Percentiles rank a stretch among this genome's conserved stretches.
Evolutionary conservation across 2,329 filamentous ascomycete genomes (phyloP).

Genomic region (Penicillium sp.): DNA sequence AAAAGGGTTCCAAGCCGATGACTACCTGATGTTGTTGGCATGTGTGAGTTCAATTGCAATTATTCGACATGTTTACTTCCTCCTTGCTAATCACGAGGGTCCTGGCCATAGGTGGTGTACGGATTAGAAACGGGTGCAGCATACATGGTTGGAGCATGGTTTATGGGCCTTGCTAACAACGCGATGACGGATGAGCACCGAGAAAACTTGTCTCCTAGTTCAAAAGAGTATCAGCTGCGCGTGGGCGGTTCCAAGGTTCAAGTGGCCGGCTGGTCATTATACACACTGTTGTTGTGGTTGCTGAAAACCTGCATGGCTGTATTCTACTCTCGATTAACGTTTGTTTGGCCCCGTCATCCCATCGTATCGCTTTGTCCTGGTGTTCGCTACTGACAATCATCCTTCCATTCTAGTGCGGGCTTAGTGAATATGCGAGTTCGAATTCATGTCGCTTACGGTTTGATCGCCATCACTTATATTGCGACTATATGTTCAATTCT

Average conservation of each 20-base stretch:
- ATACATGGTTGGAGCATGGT: slow-evolving; percentile 51
- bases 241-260: slow-evolving; percentile 56
- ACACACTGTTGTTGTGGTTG: slow-evolving; percentile 53
- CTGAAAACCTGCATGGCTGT: slow-evolving; percentile 57
- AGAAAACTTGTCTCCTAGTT: slow-evolving; percentile 43
- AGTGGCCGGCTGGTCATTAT: slow-evolving; percentile 55
- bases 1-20: slow-evolving; percentile 55
- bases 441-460: slow-evolving; percentile 52
- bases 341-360: slow-evolving; percentile 5
- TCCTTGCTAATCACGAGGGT: neutral
- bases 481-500: slow-evolving; percentile 52
- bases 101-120: slow-evolving; percentile 49
- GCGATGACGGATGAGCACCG: slow-evolving; percentile 56
- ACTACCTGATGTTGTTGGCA: slow-evolving; percentile 59
- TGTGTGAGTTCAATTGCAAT: slow-evolving; percentile 42
- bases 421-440: slow-evolving; percentile 45
- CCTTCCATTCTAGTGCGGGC: slow-evolving; percentile 35
- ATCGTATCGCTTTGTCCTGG: neutral
- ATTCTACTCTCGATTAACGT: slow-evolving; percentile 58
- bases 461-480: slow-evolving; percentile 53
- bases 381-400: neutral
- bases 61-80: neutral
- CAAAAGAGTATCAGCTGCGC: slow-evolving; percentile 51
- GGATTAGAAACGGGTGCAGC: slow-evolving; percentile 51
- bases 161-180: slow-evolving; percentile 57